Evolutionary conservation across 2,329 filamentous ascomycete genomes (phyloP), one percentile per base, ranked within the genome.

Genomic region (Coniochaeta sp.): DNA sequence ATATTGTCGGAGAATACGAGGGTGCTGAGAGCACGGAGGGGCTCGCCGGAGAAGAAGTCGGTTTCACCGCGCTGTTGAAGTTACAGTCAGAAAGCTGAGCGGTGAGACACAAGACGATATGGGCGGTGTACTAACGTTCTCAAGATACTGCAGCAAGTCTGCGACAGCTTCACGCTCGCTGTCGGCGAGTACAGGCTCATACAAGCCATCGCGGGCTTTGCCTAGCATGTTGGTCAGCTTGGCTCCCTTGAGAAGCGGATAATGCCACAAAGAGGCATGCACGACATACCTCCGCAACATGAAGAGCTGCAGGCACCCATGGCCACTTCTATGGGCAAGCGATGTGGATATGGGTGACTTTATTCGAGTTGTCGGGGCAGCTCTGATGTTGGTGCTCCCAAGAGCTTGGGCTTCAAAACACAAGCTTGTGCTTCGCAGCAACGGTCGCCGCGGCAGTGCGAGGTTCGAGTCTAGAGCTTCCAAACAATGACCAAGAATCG

Each of bases 1-100:
- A 99, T 93, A 78, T 99, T 99, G 75, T 98, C 93, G 61, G 95
- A 99, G 74, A 96, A 99, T 61, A 99, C 95, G 28, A 99, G 84
- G 14, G 93, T 99, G 76, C 91, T 97, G 60, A 99, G 80, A 54
- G 95, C 93, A 75, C 90, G 89, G 61, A 99, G 86, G 54, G 95
- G 95, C 71, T 97, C 93, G 75, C 95, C 95, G 40, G 90, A 89
- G 77, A 99, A 99, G 85, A 99, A 99, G 75, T 99, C 93, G 69
- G 93, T 98, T 75, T 99, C 95, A 72, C 88, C 89, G 72, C 95
- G 89, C 95, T 97, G 34, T 56, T 32, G 32, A 32, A 26, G 32
- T 10, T 50, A 36, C 4, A 24, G 54, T 34, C 30, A 38, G 54
- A 22, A 50, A 58, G 59, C 28, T 65, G 80, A 40, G 98, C 95